These are phyloP conservation scores for Macrolepiota fuliginosa DNA, from an alignment of 768 basidiomycete species.

Conservation along the genomic window DNA sequence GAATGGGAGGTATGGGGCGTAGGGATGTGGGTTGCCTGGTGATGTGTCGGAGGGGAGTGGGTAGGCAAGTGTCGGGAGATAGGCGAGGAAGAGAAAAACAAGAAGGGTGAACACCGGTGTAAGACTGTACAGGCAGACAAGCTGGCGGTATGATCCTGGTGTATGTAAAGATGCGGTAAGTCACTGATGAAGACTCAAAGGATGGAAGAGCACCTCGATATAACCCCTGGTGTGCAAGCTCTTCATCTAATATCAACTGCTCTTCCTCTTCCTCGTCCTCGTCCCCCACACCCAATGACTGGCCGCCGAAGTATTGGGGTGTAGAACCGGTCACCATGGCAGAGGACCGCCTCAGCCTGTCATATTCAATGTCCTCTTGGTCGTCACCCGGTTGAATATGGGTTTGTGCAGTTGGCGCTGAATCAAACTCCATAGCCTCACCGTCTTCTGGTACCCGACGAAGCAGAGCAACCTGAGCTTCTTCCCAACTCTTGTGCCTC, in stretches of 20 bases:
- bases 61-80: slow-evolving; percentile 50
- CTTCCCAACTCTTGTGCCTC: slow-evolving; percentile 16
- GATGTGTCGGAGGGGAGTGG: slow-evolving; percentile 26
- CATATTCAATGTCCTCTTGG: neutral
- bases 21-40: slow-evolving; percentile 30
- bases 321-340: neutral
- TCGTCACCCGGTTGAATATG: neutral
- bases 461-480: slow-evolving; percentile 21
- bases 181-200: slow-evolving; percentile 2
- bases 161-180: slow-evolving; percentile 5
- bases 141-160: slow-evolving; percentile 60
- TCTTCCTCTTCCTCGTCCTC: slow-evolving; percentile 37
- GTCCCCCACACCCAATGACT: slow-evolving; percentile 19
- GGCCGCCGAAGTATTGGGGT: slow-evolving; percentile 15
- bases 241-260: slow-evolving; percentile 30
- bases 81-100: slow-evolving; percentile 47
- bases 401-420: neutral
- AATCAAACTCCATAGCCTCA: slow-evolving; percentile 18
- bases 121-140: slow-evolving; percentile 55
- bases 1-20: slow-evolving; percentile 46
- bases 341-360: neutral
- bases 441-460: slow-evolving; percentile 38
- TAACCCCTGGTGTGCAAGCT: slow-evolving; percentile 28
- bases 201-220: slow-evolving; percentile 24
- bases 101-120: slow-evolving; percentile 55